Base-by-base conservation (phyloP, 2,329 filamentous ascomycete species). In the Diplocarpon rosae region DNA sequence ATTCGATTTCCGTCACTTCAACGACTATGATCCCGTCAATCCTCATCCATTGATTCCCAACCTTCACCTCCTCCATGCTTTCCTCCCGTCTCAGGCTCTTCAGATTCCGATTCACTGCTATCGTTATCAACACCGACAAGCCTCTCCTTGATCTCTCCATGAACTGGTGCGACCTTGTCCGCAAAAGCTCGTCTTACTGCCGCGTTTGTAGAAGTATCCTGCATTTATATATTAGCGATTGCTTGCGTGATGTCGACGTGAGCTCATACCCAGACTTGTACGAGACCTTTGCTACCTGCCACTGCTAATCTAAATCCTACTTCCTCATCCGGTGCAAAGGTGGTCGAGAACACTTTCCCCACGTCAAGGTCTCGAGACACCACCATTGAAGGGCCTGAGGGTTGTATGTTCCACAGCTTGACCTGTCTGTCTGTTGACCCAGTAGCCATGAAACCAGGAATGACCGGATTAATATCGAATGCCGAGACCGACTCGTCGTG, bases 351-450 rank as follows among this genome's bases (percentile, higher is more conserved):
- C 31, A 98, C 84, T 66, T 90, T 93, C 48, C 92, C 92, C 14
- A 98, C 85, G 43, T 93, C 92, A 37, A 96, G 70, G 63, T 96
- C 90, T 54, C 92, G 80, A 20, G 85, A 85, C 5, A 93, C 85
- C 1, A 98, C 87, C 77, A 98, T 85, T 49, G 80, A 85, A 1
- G 92, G 92, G 2, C 87, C 88, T 33, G 76, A 76, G 11, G 82
- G 65, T 56, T 83, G 76, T 46, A 95, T 79, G 66, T 95, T 95
- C 92, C 92, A 98, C 46, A 98, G 72, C 72, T 98, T 98, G 57
- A 96, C 88, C 5, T 83, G 85, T 70, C 87, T 90, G 70, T 98
- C 92, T 12, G 85, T 89, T 2, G 88, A 95, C 2, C 89, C 92
- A 0, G 92, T 96, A 12, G 79, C 92, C 66, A 98, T 76, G 72